These are phyloP conservation scores for Croton setiger DNA, from an alignment of 441 rosid species.

Conservation along the genomic window DNA sequence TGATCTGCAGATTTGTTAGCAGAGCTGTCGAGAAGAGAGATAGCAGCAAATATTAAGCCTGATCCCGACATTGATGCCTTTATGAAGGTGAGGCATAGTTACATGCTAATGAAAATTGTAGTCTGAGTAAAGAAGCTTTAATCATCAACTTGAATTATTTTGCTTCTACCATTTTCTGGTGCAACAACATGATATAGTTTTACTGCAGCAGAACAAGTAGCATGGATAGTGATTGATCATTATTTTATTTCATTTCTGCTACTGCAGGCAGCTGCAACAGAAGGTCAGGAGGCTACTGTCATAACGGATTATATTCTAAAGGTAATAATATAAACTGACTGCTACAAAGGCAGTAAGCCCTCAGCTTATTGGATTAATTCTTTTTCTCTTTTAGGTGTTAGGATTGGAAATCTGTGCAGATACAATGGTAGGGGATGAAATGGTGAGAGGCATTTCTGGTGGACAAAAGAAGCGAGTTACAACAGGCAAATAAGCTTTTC, in stretches of 20 bases:
- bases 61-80: conserved; percentile 34
- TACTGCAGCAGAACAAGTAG: not conserved
- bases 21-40: conserved; percentile 30
- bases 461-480: conserved; percentile 88
- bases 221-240: not conserved
- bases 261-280: conserved; percentile 48
- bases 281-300: conserved; percentile 61
- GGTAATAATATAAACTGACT: conserved; percentile 15
- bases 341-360: not conserved
- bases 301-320: conserved; percentile 73
- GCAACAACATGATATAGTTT: not conserved
- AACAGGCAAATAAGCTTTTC: conserved; percentile 40
- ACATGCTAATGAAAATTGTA: not conserved
- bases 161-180: not conserved
- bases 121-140: not conserved
- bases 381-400: conserved; percentile 41
- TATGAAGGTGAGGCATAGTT: conserved; percentile 26
- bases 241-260: not conserved
- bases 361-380: not conserved
- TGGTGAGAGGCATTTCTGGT: conserved; percentile 86
- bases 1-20: conserved; percentile 25
- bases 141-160: not conserved
- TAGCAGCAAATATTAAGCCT: conserved; percentile 28
- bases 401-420: conserved; percentile 85
- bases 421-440: conserved; percentile 80